Base-by-base conservation (phyloP, 163 green algal species). In the Chlorella variabilis region DNA sequence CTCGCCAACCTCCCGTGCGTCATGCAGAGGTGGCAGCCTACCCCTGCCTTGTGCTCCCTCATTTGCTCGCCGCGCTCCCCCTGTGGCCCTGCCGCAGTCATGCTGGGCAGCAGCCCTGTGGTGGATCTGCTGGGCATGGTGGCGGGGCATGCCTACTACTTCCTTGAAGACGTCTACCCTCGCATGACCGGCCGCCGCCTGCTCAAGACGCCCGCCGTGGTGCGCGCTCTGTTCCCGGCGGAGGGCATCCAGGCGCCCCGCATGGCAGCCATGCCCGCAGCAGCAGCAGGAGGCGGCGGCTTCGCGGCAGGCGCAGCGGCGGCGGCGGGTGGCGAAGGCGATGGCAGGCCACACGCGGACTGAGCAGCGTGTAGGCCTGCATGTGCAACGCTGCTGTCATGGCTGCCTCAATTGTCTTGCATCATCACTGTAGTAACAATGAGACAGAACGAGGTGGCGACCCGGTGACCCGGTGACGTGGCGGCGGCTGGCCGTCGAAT, bases 111-210 rank as follows among this genome's bases (percentile, higher is more conserved):
- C 86, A 95, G 83, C 51, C 93, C 95, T 15, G 86, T 97, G 49
- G 89, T 98, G 38, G 96, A 99, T 86, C 83, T 99, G 59, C 89
- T 99, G 73, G 97, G 97, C 71, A 99, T 99, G 91, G 92, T 90
- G n/a, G 96, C 92, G 82, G 94, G 94, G 6, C 97, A 99, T 77
- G 85, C 91, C 6, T 99, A 99, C 88, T 99, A 98, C 85, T 99
- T 98, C 82, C 71, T 99, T 59, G 96, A 99, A 84, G 97, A 99
- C 83, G 96, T 99, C 38, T 99, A 99, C 83, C 97, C 96, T 1
- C 88, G 89, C 34, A 98, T 98, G 88, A 71, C 68, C 3, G 89
- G 90, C 0, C 83, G 94, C 54, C 88, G 94, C 49, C 83, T 93
- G 33, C 90, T 99, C 6, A 90, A 88, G 59, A 98, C 95, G 17